Evolutionary conservation across 2,329 filamentous ascomycete genomes (phyloP), one percentile per base, ranked within the genome.

Genomic region (Fusarium mexicanum): DNA sequence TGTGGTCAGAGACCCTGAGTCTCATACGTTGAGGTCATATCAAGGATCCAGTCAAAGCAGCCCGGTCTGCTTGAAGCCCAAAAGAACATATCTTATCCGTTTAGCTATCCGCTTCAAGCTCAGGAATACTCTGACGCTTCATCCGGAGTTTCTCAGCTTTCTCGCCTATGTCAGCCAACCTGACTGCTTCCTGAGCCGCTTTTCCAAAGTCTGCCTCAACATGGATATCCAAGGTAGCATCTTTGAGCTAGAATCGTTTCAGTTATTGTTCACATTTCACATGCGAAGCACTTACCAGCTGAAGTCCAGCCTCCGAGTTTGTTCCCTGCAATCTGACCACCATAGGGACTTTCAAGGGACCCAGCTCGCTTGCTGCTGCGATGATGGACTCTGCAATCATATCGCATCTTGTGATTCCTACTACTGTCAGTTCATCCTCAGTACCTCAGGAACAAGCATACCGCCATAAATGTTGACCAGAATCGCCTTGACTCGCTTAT

Each of bases 401-500:
- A 67, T 86, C 85, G 38, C 86, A 87, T 41, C 82, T 81, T 5
- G 85, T 86, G 22, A 87, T 85, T 1, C 86, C 86, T 87, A 37
- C 4, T 18, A 5, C 2, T 2, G 6, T 75, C 5, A 72, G 61
- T 20, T 18, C 7, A 7, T 9, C 0, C 2, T 9, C 1, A 2
- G 3, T 3, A 12, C 22, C 4, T 2, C 7, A 11, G 1, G 5
- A 11, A 2, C 6, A 9, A 13, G 26, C 79, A 66, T 60, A 81
- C 83, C 83, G 33, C 83, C 83, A 26, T 84, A 91, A 14, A 91
- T 89, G 64, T 91, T 91, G 14, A 91, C 87, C 53, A 91, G 81
- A 33, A 91, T 84, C 8, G 93, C 91, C 76, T 90, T 91, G 13
- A 97, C 93, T 37, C 93, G 86, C 5, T 87, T 82, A 76, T 98